Conservation (phyloP, 1,284 basidiomycete species). For the Sutorius eximius region DNA sequence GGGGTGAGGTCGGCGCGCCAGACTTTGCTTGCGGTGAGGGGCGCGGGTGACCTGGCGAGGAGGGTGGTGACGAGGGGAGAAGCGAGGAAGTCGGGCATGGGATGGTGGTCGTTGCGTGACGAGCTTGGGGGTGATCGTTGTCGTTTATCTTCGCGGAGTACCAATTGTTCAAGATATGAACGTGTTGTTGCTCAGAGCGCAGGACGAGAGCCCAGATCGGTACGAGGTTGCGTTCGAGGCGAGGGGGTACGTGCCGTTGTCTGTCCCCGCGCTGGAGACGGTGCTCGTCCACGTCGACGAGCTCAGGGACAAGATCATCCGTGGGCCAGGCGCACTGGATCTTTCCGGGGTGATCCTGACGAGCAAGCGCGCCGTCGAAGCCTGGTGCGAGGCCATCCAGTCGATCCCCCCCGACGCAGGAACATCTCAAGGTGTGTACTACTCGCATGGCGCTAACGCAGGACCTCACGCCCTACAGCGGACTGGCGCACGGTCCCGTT, state of each 20-base stretch:
- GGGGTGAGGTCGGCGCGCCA: conserved; percentile 24
- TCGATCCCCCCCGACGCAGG: conserved; percentile 4
- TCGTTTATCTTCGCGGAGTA: conserved; percentile 6
- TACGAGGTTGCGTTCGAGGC: conserved; percentile 50
- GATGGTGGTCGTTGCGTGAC: background rate
- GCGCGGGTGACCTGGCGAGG: conserved; percentile 17
- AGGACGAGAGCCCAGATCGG: conserved; percentile 46
- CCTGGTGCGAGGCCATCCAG: conserved; percentile 52
- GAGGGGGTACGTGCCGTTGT: conserved; percentile 49
- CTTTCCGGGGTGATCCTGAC: conserved; percentile 69
- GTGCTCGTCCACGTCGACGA: conserved; percentile 46
- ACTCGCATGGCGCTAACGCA: background rate
- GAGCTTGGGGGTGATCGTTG: background rate
- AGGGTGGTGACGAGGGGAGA: conserved; percentile 19
- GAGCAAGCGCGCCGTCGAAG: conserved; percentile 68
- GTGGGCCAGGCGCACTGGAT: conserved; percentile 36
- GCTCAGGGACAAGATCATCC: conserved; percentile 45
- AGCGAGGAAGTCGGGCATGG: conserved; percentile 12
- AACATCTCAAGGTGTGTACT: conserved; percentile 15
- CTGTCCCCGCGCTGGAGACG: conserved; percentile 69
- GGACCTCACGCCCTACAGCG: conserved; percentile 15
- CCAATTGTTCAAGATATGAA: conserved; percentile 15
- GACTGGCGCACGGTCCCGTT: conserved; percentile 61
- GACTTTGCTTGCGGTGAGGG: conserved; percentile 18
- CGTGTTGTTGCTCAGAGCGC: conserved; percentile 58